phyloP scores from a whole-genome alignment of 805 yeast genomes.

The Osmozyma mogii region DNA sequence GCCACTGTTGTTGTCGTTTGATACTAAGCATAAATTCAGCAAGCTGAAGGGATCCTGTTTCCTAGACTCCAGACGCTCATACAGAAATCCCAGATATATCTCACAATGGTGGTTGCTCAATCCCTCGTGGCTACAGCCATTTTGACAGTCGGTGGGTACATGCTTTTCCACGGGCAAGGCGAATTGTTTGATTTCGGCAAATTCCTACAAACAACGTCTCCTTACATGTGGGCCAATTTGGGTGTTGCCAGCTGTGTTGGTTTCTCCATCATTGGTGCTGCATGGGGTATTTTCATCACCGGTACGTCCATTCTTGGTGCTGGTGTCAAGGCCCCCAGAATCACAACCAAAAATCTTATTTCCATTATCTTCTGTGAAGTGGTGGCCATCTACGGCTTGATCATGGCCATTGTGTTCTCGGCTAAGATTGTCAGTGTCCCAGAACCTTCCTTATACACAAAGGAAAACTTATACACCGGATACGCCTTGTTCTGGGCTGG shows the following conservation, averaged over 20 bases:
- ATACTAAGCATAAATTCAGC: no score
- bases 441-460: conserved; percentile 56
- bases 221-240: conserved; percentile 93
- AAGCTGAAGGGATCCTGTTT: no score
- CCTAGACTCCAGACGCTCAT: no score
- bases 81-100: no score
- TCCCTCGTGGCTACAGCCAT: conserved; percentile 25
- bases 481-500: conserved; percentile 98
- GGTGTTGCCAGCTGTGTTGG: conserved; percentile 93
- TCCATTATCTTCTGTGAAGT: conserved; percentile 98
- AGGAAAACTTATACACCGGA: conserved; percentile 88
- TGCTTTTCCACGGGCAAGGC: conserved; percentile 88
- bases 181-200: conserved; percentile 88
- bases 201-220: conserved; percentile 77
- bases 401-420: conserved; percentile 95
- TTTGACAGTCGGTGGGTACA: conserved; percentile 41
- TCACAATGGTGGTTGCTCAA: conserved; percentile 13
- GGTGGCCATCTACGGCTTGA: conserved; percentile 95
- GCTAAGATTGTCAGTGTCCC: conserved; percentile 74
- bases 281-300: conserved; percentile 97
- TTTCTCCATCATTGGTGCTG: conserved; percentile 92
- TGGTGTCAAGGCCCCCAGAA: conserved; percentile 95
- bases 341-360: conserved; percentile 93
- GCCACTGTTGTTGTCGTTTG: no score
- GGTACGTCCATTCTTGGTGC: conserved; percentile 95